Conservation (phyloP, 306 rosid species). For the Quercus ilex region DNA sequence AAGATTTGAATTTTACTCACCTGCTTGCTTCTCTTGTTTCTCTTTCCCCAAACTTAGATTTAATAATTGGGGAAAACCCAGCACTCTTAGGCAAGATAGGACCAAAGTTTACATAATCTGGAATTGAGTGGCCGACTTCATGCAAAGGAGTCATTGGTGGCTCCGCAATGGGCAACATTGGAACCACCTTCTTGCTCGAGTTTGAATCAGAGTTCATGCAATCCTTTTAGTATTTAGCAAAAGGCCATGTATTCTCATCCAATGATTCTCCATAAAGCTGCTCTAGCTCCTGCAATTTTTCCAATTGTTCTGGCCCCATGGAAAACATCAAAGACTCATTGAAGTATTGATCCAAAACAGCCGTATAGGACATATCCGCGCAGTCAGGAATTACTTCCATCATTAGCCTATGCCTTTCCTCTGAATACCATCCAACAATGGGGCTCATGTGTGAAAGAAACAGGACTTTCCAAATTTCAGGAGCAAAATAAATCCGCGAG, state of each 20-base stretch:
- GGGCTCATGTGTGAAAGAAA: slow-evolving; percentile 91
- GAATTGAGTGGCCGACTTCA: slow-evolving; percentile 78
- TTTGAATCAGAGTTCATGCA: slow-evolving; percentile 60
- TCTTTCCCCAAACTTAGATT: slow-evolving; percentile 40
- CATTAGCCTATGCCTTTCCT: slow-evolving; percentile 80
- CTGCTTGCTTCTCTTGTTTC: slow-evolving; percentile 53
- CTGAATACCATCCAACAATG: slow-evolving; percentile 88
- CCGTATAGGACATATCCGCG: slow-evolving; percentile 69
- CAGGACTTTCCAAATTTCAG: slow-evolving; percentile 76
- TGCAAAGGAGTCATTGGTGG: slow-evolving; percentile 96
- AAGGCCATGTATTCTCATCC: slow-evolving; percentile 70
- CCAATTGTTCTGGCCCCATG: slow-evolving; percentile 76
- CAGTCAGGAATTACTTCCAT: slow-evolving; percentile 78
- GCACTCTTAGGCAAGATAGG: slow-evolving; percentile 94
- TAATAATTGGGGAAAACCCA: slow-evolving; percentile 59
- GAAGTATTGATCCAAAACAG: slow-evolving; percentile 69
- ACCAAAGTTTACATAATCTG: slow-evolving; percentile 87
- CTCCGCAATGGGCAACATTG: slow-evolving; percentile 94
- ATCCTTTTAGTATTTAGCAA: slow-evolving; percentile 79
- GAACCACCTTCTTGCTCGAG: slow-evolving; percentile 56
- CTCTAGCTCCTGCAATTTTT: slow-evolving; percentile 68
- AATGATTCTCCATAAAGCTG: slow-evolving; percentile 79
- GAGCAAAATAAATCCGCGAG: slow-evolving; percentile 80
- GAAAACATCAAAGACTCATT: slow-evolving; percentile 69
- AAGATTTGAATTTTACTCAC: slow-evolving; percentile 28